A percentile compares a stretch with the other conserved stretches of the same genome.
phyloP scores from a whole-genome alignment of 352 stramenopile species.

The Pythium aquatile region DNA sequence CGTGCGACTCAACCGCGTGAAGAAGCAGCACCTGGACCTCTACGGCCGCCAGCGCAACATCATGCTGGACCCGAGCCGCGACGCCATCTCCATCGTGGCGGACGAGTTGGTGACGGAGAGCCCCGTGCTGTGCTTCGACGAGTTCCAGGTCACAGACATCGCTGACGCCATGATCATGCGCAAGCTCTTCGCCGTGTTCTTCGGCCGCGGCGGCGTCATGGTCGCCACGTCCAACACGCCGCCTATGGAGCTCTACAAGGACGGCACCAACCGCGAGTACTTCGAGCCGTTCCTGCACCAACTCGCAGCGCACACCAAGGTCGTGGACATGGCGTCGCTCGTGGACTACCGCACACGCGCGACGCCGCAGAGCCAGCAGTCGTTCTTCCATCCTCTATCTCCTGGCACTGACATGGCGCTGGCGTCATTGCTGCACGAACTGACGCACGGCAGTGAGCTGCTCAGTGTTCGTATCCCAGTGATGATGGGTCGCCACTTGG shows the following conservation, averaged over 20 bases:
- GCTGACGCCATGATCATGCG: constrained; percentile 96
- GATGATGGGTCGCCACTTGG: constrained; percentile 73
- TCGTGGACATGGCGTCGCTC: constrained; percentile 66
- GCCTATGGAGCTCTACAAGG: constrained; percentile 89
- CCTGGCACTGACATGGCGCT: constrained; percentile 33
- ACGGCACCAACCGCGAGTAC: constrained; percentile 94
- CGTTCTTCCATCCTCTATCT: constrained; percentile 60
- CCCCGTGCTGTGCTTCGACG: constrained; percentile 96
- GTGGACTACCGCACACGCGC: constrained; percentile 74
- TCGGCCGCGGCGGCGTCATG: constrained; percentile 88
- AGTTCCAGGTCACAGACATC: constrained; percentile 97
- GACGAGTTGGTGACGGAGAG: constrained; percentile 83
- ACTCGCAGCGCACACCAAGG: constrained; percentile 87
- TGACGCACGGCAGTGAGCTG: constrained; percentile 30
- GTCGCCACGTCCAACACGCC: constrained; percentile 95
- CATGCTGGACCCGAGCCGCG: constrained; percentile 61
- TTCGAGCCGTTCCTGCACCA: constrained; percentile 97
- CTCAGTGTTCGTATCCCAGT: constrained; percentile 58
- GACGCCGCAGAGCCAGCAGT: constrained; percentile 30
- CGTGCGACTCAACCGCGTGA: constrained; percentile 86
- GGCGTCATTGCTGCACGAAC: constrained; percentile 39
- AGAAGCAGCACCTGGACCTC: constrained; percentile 78
- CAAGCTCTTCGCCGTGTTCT: constrained; percentile 93
- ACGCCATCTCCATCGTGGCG: constrained; percentile 82
- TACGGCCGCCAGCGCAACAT: constrained; percentile 88